phyloP scores from a whole-genome alignment of 73 alveolate genomes.

The Loxodes magnus region DNA sequence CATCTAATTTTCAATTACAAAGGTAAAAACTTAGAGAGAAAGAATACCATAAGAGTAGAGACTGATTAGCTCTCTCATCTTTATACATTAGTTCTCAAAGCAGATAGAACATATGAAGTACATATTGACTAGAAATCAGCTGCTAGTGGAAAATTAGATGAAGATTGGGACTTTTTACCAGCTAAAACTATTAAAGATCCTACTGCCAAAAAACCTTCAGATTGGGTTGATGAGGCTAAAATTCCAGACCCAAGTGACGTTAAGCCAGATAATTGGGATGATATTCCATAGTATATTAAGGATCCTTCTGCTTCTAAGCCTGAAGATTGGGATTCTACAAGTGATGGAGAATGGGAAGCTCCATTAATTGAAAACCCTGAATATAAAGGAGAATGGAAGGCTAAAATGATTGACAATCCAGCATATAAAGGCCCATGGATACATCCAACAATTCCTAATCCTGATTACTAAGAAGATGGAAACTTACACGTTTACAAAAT shows the following conservation, averaged over 20 bases:
- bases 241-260: slow-evolving; percentile 8
- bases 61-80: slow-evolving; percentile 17
- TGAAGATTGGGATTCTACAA: slow-evolving; percentile 18
- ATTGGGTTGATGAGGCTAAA: slow-evolving; percentile 20
- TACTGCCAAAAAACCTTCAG: slow-evolving; percentile 14
- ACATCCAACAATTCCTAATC: slow-evolving; percentile 17
- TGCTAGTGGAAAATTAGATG: slow-evolving; percentile 15
- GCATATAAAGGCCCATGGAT: slow-evolving; percentile 26
- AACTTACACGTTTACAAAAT: slow-evolving; percentile 7
- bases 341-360: slow-evolving; percentile 27
- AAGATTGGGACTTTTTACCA: slow-evolving; percentile 19
- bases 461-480: slow-evolving; percentile 12
- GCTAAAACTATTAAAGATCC: slow-evolving; percentile 22
- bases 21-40: slow-evolving; percentile 10
- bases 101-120: slow-evolving; percentile 21
- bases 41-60: slow-evolving; percentile 5
- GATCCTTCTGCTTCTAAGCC: slow-evolving; percentile 17
- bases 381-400: slow-evolving; percentile 23
- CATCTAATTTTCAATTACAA: slow-evolving; percentile 11
- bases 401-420: slow-evolving; percentile 14
- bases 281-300: slow-evolving; percentile 9
- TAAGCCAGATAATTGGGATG: slow-evolving; percentile 30
- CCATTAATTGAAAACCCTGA: slow-evolving; percentile 18
- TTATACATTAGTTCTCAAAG: slow-evolving; percentile 9
- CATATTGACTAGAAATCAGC: slow-evolving; percentile 6